Evolutionary conservation across 805 yeast genomes (phyloP), one percentile per base, ranked within the genome.

Genomic region (Nakazawaea siamensis): DNA sequence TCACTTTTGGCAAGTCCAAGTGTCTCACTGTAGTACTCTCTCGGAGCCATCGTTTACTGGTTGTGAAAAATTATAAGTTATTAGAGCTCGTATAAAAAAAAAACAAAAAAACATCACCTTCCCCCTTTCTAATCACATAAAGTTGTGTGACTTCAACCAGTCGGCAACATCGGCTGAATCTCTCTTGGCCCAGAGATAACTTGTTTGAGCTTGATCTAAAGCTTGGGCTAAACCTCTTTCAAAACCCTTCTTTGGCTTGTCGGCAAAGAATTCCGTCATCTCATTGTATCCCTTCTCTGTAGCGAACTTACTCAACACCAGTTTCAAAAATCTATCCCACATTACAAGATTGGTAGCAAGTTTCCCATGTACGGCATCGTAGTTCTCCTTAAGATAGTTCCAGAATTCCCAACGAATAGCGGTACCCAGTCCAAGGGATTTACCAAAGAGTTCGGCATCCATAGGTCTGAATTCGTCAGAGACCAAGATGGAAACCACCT

Each of bases 1-100:
- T 92, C 95, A 0, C 97, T 81, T 26, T 58, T 64, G 1, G 76
- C 76, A 6, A 84, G 50, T 0, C 82, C 83, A 10, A 83, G 51
- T 16, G 56, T 46, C n/a, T 90, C 97, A 0, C 95, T 82, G 48
- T 80, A 80, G 24, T 31, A 37, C 17, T 21, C 14, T 15, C 14
- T 23, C 23, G 10, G 23, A 10, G 23, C 10, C 7, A 20, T 7
- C 23, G 10, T 20, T 8, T 7, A 20, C 10, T 20, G 7, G 10
- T 7, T 20, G 10, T 20, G 23, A 20, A 20, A 20, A 20, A 20
- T 20, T 20, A 20, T 20, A 20, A n/a, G n/a, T n/a, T n/a, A n/a
- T n/a, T n/a, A n/a, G n/a, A n/a, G n/a, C n/a, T n/a, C n/a, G n/a
- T n/a, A n/a, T n/a, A n/a, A n/a, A n/a, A n/a, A n/a, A n/a, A n/a